phyloP scores from a whole-genome alignment of 1,284 basidiomycete genomes.

The Irpex lacteus region DNA sequence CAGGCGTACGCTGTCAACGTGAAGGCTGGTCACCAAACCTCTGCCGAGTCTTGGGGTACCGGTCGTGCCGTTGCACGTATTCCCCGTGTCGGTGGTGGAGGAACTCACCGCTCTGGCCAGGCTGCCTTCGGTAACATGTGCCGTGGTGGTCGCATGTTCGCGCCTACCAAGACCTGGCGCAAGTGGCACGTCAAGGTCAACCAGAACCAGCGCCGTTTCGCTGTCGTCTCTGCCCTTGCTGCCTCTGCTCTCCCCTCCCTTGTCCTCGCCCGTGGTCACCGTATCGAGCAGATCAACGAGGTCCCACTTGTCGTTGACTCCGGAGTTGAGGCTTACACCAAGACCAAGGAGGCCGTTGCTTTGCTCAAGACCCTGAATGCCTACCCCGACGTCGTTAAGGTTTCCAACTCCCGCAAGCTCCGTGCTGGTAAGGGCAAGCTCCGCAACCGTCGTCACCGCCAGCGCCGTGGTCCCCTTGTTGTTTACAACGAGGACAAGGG shows the following conservation, averaged over 20 bases:
- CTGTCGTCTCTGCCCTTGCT: slow-evolving; percentile 96
- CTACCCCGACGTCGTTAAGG: slow-evolving; percentile 95
- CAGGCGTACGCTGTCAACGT: slow-evolving; percentile 97
- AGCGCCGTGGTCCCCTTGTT: slow-evolving; percentile 96
- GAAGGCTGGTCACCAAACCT: slow-evolving; percentile 99
- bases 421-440: slow-evolving; percentile 98
- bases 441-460: slow-evolving; percentile 95
- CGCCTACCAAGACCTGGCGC: slow-evolving; percentile 99
- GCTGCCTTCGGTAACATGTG: slow-evolving; percentile 99
- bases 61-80: slow-evolving; percentile 99
- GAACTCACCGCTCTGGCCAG: slow-evolving; percentile 98
- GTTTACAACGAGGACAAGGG: slow-evolving; percentile 99
- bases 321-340: slow-evolving; percentile 83
- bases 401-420: slow-evolving; percentile 96
- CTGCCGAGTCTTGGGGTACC: slow-evolving; percentile 99
- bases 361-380: slow-evolving; percentile 91
- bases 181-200: slow-evolving; percentile 99
- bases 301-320: slow-evolving; percentile 91
- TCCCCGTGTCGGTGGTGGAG: slow-evolving; percentile 98
- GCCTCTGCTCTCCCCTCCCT: slow-evolving; percentile 98
- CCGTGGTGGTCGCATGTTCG: slow-evolving; percentile 99
- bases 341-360: slow-evolving; percentile 97
- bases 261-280: slow-evolving; percentile 98
- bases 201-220: slow-evolving; percentile 99
- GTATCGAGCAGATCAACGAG: slow-evolving; percentile 97